Conservation (phyloP, 208 protist genomes). For the Acanthamoeba royreba region DNA sequence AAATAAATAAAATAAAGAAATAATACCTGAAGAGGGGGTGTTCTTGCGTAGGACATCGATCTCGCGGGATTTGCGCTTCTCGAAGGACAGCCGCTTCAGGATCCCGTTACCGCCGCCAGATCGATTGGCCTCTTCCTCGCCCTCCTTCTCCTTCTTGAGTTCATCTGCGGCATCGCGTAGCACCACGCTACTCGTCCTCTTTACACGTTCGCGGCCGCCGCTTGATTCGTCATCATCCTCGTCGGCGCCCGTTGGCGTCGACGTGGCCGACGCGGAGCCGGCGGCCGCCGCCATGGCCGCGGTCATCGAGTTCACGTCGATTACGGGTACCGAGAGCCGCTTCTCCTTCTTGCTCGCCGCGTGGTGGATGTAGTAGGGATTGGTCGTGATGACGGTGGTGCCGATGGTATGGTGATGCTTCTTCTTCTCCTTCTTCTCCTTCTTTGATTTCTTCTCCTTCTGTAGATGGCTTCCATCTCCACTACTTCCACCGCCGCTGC, state of each 20-base stretch:
- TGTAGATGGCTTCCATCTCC: not conserved
- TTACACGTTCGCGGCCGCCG: not conserved
- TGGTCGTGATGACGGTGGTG: no score
- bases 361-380: no score
- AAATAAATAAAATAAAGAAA: not conserved
- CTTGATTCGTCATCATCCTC: not conserved
- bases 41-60: not conserved
- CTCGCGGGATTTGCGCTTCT: not conserved
- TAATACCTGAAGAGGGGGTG: not conserved
- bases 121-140: not conserved
- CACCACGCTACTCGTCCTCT: not conserved
- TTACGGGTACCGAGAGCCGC: not conserved
- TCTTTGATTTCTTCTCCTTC: no score
- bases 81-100: not conserved
- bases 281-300: not conserved
- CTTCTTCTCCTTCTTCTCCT: no score
- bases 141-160: not conserved
- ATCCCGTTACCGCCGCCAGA: not conserved
- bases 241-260: no score
- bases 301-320: no score
- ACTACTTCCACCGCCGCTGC: not conserved
- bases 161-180: not conserved
- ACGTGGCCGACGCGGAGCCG: no score
- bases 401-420: not conserved
- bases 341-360: not conserved